phyloP scores from a whole-genome alignment of 768 basidiomycete genomes.

The Kwoniella europaea region DNA sequence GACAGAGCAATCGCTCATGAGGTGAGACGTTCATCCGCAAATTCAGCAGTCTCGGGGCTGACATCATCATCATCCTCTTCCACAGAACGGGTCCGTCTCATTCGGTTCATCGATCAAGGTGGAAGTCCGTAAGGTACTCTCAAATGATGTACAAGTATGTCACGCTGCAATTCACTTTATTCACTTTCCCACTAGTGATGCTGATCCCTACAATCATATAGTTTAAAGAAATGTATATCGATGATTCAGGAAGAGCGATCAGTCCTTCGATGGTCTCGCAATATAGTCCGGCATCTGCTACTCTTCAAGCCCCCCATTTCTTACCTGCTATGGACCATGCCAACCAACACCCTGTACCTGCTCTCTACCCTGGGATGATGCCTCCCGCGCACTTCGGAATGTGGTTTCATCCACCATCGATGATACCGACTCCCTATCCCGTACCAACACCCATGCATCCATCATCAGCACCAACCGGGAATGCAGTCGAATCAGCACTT shows the following conservation, averaged over 20 bases:
- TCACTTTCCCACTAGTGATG: not conserved
- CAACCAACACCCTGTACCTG: not conserved
- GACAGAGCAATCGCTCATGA: conserved; percentile 33
- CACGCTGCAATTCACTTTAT: not conserved
- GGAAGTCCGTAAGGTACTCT: conserved; percentile 36
- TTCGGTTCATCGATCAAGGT: conserved; percentile 38
- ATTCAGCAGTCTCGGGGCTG: not conserved
- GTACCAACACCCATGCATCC: not conserved
- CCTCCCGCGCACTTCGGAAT: not conserved
- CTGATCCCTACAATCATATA: conserved; percentile 20
- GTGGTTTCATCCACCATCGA: not conserved
- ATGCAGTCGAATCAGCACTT: too few species aligned
- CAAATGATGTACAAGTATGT: conserved; percentile 40
- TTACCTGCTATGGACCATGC: not conserved
- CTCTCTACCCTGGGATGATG: not conserved
- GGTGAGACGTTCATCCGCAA: conserved; percentile 24
- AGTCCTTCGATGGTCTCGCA: conserved; percentile 42
- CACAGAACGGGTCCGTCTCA: conserved; percentile 31
- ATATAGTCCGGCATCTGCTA: conserved; percentile 28
- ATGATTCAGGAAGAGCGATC: conserved; percentile 33
- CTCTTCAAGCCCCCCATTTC: not conserved
- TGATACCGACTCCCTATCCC: not conserved
- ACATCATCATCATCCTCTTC: conserved; percentile 5
- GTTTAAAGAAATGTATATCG: conserved; percentile 41
- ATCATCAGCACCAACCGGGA: not conserved